Evolutionary conservation across 2,329 filamentous ascomycete species (phyloP).

Genomic region (Monosporascus sp.): DNA sequence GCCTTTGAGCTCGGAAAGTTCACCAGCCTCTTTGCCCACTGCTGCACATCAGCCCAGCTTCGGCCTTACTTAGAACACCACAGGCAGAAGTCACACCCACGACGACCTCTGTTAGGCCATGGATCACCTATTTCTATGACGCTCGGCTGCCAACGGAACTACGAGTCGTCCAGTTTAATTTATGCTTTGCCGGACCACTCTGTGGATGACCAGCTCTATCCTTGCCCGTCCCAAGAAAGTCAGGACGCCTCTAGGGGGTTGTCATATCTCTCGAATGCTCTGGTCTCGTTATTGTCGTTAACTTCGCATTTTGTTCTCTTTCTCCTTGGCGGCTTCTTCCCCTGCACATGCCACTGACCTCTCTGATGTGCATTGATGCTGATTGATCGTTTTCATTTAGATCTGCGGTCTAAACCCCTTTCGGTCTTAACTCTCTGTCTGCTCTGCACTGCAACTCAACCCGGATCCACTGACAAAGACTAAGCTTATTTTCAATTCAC

Average conservation of each 20-base stretch:
- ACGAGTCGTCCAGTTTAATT: not conserved
- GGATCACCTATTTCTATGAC: not conserved
- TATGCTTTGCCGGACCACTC: not conserved
- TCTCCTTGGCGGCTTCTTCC: not conserved
- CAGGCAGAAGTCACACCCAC: not conserved
- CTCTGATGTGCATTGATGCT: conserved; percentile 7
- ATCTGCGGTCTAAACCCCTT: conserved; percentile 15
- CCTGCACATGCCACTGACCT: not conserved
- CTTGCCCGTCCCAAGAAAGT: not conserved
- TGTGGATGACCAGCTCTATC: not conserved
- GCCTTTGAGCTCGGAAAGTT: too few species aligned
- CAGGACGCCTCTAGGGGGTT: not conserved
- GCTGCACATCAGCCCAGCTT: not conserved
- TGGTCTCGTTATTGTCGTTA: not conserved
- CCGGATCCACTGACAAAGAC: not conserved
- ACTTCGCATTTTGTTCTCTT: not conserved
- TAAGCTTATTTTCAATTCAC: not conserved
- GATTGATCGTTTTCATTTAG: conserved; percentile 13
- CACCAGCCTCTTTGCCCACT: not conserved
- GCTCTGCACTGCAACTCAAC: not conserved
- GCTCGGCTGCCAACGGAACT: not conserved
- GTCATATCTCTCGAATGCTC: not conserved
- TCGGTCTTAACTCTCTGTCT: conserved; percentile 1
- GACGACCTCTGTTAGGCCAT: not conserved
- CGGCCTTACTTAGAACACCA: too few species aligned